A percentile compares a stretch with the other conserved stretches of the same genome.
Evolutionary conservation across 2,329 filamentous ascomycete genomes (phyloP).

Genomic region (Periconia sp.): DNA sequence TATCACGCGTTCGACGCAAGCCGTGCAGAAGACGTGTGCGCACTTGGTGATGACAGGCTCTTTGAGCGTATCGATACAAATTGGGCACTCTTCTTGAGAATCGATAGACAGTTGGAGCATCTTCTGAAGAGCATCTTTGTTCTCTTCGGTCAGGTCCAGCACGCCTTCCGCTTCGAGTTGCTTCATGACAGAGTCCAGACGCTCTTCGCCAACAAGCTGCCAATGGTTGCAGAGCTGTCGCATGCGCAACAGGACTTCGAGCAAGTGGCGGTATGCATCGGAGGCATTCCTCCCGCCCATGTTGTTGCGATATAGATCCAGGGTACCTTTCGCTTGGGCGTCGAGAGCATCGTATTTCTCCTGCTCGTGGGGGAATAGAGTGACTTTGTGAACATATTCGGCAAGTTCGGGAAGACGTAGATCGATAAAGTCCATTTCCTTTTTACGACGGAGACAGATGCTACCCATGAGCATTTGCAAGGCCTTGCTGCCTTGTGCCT

Average conservation of each 20-base stretch:
- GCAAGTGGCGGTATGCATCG: constrained; percentile 69
- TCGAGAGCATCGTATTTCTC: constrained; percentile 76
- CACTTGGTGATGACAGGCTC: constrained; percentile 83
- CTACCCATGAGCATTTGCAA: constrained; percentile 80
- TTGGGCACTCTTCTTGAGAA: constrained; percentile 79
- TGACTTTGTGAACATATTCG: constrained; percentile 77
- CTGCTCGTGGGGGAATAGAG: constrained; percentile 75
- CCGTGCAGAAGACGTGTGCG: constrained; percentile 77
- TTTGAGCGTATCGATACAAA: constrained; percentile 77
- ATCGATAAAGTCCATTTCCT: constrained; percentile 88
- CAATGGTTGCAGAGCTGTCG: constrained; percentile 90
- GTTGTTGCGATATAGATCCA: constrained; percentile 64
- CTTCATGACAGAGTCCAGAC: constrained; percentile 73
- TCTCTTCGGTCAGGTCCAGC: constrained; percentile 74
- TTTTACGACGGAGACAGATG: constrained; percentile 80
- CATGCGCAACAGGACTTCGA: constrained; percentile 82
- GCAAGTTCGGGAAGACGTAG: constrained; percentile 77
- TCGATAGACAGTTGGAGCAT: constrained; percentile 79
- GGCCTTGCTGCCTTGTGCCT: constrained; percentile 65
- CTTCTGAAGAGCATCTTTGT: constrained; percentile 73
- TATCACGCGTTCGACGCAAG: constrained; percentile 77
- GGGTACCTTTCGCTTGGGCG: constrained; percentile 74
- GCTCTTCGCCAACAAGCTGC: constrained; percentile 74
- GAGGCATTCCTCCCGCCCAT: constrained; percentile 48
- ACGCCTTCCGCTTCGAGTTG: constrained; percentile 71